Percentiles rank a stretch among this genome's conserved stretches.
Conservation (phyloP, 1,284 basidiomycete species). For the Paramarasmius palmivorus region DNA sequence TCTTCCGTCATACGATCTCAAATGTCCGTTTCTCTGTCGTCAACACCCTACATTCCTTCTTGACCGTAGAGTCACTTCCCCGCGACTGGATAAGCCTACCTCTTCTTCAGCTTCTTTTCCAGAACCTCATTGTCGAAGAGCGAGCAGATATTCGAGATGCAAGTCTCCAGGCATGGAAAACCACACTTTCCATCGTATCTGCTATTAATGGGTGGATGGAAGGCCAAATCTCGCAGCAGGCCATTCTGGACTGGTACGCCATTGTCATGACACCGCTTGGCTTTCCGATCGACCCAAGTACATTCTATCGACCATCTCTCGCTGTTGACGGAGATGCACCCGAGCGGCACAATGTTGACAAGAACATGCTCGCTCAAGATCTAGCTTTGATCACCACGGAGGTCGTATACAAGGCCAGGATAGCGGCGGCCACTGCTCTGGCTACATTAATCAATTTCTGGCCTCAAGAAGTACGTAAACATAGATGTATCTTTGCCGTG, state of each 20-base stretch:
- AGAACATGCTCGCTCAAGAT: slow-evolving; percentile 93
- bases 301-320: slow-evolving; percentile 70
- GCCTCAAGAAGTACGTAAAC: slow-evolving; percentile 60
- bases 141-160: slow-evolving; percentile 82
- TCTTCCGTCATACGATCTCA: slow-evolving; percentile 96
- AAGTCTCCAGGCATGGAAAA: slow-evolving; percentile 80
- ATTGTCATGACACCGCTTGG: slow-evolving; percentile 93
- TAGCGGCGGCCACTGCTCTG: slow-evolving; percentile 82
- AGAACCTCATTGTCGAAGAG: slow-evolving; percentile 95
- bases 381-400: slow-evolving; percentile 83
- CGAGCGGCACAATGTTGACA: slow-evolving; percentile 93
- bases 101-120: slow-evolving; percentile 87
- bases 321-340: slow-evolving; percentile 46
- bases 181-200: slow-evolving; percentile 61
- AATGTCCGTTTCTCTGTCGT: slow-evolving; percentile 94
- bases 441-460: slow-evolving; percentile 73
- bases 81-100: slow-evolving; percentile 82
- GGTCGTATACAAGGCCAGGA: slow-evolving; percentile 78
- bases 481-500: not conserved
- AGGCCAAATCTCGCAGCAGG: slow-evolving; percentile 50
- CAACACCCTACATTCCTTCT: slow-evolving; percentile 86
- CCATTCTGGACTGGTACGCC: slow-evolving; percentile 80
- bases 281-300: slow-evolving; percentile 69
- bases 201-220: slow-evolving; percentile 49
- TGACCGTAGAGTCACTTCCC: slow-evolving; percentile 75